phyloP scores from a whole-genome alignment of 768 basidiomycete species.

The Asterophora lycoperdoides region DNA sequence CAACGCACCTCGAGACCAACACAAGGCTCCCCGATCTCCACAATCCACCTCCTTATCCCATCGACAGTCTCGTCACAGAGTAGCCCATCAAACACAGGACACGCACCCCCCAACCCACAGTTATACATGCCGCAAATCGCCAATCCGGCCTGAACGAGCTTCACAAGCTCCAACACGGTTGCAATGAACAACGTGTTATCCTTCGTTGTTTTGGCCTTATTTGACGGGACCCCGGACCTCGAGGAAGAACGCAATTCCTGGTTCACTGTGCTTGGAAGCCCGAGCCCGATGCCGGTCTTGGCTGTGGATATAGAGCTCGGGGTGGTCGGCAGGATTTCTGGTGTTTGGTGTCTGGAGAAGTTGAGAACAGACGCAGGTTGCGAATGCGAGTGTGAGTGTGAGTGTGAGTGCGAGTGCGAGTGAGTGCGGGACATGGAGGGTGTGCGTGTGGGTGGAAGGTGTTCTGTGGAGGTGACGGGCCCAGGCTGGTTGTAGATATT shows the following conservation, averaged over 20 bases:
- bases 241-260: conserved; percentile 8
- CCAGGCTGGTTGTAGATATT: conserved; percentile 20
- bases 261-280: conserved; percentile 13
- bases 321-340: conserved; percentile 11
- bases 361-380: conserved; percentile 17
- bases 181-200: conserved; percentile 48
- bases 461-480: conserved; percentile 21
- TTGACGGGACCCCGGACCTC: conserved; percentile 13
- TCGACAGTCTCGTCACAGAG: conserved; percentile 75
- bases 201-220: conserved; percentile 20
- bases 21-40: conserved; percentile 58
- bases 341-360: conserved; percentile 15
- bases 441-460: conserved; percentile 13
- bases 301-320: conserved; percentile 14
- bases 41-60: conserved; percentile 65
- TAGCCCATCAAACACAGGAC: conserved; percentile 52
- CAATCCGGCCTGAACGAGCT: conserved; percentile 67
- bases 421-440: conserved; percentile 16
- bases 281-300: conserved; percentile 15
- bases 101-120: neutral
- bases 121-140: conserved; percentile 63
- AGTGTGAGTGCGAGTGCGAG: conserved; percentile 17
- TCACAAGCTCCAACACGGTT: conserved; percentile 73
- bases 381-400: conserved; percentile 15
- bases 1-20: conserved; percentile 55